Conservation (phyloP, 768 basidiomycete species). For the Psilocybe cyanescens region DNA sequence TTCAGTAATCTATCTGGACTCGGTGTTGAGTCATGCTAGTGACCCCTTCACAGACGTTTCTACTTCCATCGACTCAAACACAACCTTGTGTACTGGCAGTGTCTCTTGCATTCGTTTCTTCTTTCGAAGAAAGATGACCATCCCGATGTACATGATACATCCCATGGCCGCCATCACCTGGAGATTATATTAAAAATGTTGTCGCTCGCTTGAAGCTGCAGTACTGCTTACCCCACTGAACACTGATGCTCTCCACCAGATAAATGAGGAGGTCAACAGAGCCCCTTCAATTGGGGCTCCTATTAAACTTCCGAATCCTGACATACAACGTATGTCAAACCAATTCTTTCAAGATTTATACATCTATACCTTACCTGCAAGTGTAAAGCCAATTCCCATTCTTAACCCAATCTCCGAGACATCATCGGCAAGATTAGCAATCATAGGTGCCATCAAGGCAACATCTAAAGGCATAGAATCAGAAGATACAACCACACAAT, state of each 20-base stretch:
- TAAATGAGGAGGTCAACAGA: neutral
- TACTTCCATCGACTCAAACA: no score
- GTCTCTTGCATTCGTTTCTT: neutral
- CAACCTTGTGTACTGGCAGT: no score
- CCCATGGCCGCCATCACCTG: constrained; percentile 1
- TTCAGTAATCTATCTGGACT: no score
- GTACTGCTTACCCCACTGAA: constrained; percentile 10
- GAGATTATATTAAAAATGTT: neutral
- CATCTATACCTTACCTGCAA: constrained; percentile 4
- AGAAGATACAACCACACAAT: neutral
- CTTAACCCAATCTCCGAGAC: constrained; percentile 14
- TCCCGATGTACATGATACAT: neutral
- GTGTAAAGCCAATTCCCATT: constrained; percentile 14
- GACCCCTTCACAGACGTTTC: no score
- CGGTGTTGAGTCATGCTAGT: no score
- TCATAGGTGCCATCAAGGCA: constrained; percentile 16
- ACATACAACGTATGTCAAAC: no score
- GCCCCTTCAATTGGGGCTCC: constrained; percentile 14
- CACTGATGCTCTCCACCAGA: constrained; percentile 7
- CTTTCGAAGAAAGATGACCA: neutral
- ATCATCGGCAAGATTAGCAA: constrained; percentile 10
- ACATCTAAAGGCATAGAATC: neutral
- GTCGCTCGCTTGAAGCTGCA: no score
- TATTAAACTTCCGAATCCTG: constrained; percentile 12
- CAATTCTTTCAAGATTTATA: no score